Evolutionary conservation across 352 stramenopile species (phyloP), one percentile per base, ranked within the genome.

Genomic region (Globisporangium takayamanum): DNA sequence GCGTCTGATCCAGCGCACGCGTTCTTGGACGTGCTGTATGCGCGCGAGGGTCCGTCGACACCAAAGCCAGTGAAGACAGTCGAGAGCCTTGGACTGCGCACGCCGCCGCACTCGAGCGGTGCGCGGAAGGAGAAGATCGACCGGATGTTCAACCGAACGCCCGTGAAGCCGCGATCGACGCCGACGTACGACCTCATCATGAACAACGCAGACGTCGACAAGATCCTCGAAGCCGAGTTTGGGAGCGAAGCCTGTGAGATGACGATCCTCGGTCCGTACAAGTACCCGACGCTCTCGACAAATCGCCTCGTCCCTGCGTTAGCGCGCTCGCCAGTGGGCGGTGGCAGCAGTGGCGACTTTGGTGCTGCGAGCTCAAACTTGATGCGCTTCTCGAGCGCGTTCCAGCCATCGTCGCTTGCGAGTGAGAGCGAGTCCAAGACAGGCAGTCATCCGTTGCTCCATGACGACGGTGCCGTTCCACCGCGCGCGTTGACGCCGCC

Each of bases 201-300:
- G 44, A 62, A 54, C 48, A 65, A 64, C 37, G 68, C 58, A 3
- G 65, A 72, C 25, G 58, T 59, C 5, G 68, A 72, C 18, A 57
- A 64, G 37, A 75, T 75, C 25, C 41, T 75, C 15, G 65, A 60
- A 48, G 59, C 62, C 5, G 62, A 72, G 41, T 73, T 70, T 59
- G 68, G 62, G 3, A 47, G 18, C 45, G 53, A 63, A 39, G 44
- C 33, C 14, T 68, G 69, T 41, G 68, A 74, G 36, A 44, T 75
- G 1, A 60, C 45, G 4, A 59, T 75, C 2, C 67, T 75, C 30
- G 62, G 55, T 47, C 48, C 58, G 20, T 75, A 75, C 60, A 64
- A 55, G 22, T 75, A 75, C 46, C 68, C 68, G 2, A 56, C 55
- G 0, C 14, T 65, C n/a, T 63, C 68, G n/a, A 49, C 48, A 11